phyloP scores from a whole-genome alignment of 2,329 filamentous ascomycete species.

The Talaromyces pinophilus region DNA sequence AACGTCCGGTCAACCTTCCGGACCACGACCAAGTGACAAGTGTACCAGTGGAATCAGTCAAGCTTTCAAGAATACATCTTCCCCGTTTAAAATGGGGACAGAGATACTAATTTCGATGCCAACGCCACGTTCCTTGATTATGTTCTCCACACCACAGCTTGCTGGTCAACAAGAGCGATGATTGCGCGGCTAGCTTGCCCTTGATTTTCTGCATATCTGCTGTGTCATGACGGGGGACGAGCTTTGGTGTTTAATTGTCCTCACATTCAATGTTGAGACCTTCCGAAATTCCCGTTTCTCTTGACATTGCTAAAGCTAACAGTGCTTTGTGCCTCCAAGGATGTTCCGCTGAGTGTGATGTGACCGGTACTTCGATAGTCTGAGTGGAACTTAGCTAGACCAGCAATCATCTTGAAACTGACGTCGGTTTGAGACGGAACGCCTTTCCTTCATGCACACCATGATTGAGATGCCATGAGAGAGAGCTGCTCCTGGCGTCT shows the following conservation, averaged over 20 bases:
- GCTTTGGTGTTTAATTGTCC: background rate
- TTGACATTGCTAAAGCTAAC: no score
- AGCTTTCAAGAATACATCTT: background rate
- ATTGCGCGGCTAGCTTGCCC: background rate
- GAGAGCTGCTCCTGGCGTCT: no score
- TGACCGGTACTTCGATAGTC: no score
- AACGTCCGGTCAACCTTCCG: slow-evolving; percentile 3
- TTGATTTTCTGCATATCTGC: background rate
- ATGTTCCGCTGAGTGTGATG: no score
- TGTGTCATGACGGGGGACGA: background rate
- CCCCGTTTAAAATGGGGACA: background rate
- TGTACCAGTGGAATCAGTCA: background rate
- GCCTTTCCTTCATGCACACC: no score
- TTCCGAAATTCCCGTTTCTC: no score
- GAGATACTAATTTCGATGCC: background rate
- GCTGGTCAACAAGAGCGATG: background rate
- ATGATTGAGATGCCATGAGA: no score
- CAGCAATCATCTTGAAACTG: no score
- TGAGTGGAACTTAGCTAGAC: no score
- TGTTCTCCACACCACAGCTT: background rate
- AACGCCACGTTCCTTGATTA: background rate
- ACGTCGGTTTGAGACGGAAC: no score
- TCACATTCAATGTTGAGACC: no score
- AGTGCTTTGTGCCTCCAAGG: no score
- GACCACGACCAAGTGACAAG: background rate